Evolutionary conservation across 1,284 basidiomycete species (phyloP).

Genomic region (Apiotrichum sp.): DNA sequence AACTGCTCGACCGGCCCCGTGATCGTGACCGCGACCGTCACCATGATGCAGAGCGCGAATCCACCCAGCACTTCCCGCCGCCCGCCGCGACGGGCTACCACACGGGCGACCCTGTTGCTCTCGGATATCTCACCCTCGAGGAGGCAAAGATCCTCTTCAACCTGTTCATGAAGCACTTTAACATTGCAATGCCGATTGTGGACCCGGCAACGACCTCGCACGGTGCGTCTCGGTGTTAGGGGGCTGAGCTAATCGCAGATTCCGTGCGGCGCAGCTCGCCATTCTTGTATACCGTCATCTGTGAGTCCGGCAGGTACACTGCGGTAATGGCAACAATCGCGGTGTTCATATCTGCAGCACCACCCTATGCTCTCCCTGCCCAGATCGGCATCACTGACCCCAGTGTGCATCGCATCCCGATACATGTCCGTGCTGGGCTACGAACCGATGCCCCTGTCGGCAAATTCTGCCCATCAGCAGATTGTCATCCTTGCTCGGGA

Average conservation of each 20-base stretch:
- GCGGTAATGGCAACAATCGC: no score
- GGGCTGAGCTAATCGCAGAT: constrained; percentile 11
- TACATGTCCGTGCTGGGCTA: constrained; percentile 18
- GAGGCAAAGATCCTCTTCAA: constrained; percentile 29
- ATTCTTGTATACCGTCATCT: constrained; percentile 31
- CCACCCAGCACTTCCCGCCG: background rate
- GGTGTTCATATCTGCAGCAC: no score
- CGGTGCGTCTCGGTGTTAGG: constrained; percentile 6
- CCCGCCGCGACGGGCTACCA: constrained; percentile 1
- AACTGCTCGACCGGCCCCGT: background rate
- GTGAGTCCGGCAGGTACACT: no score
- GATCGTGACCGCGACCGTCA: background rate
- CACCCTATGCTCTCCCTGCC: no score
- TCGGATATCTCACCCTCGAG: constrained; percentile 24
- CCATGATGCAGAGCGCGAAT: background rate
- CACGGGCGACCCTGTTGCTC: constrained; percentile 24
- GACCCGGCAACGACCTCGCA: constrained; percentile 27
- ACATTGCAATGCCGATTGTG: constrained; percentile 23
- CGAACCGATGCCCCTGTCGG: constrained; percentile 20
- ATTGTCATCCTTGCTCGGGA: constrained; percentile 31
- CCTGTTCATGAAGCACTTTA: constrained; percentile 30
- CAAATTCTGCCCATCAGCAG: constrained; percentile 29
- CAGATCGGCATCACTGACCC: no score
- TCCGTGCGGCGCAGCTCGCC: constrained; percentile 25
- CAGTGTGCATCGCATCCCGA: constrained; percentile 30